These are phyloP conservation scores for Saccharomycopsis fodiens DNA, from an alignment of 805 yeast genomes.

Conservation along the genomic window DNA sequence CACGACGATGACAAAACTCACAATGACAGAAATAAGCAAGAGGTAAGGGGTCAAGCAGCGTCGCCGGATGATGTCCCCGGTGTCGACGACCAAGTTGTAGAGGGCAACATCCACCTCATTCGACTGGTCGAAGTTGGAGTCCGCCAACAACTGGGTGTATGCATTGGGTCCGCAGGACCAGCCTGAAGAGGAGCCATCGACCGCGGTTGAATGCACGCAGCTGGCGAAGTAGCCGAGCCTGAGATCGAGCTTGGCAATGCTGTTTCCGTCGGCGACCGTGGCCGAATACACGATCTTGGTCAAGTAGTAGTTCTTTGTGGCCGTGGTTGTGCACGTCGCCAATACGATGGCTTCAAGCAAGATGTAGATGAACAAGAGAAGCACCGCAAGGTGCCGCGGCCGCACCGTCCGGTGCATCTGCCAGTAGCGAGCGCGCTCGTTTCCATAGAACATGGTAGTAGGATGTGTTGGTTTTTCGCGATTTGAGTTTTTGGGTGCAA, in stretches of 20 bases:
- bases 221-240: constrained; percentile 18
- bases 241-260: constrained; percentile 8
- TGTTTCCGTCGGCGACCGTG: not conserved
- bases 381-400: constrained; percentile 18
- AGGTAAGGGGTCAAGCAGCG: constrained; percentile 20
- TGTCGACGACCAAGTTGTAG: constrained; percentile 14
- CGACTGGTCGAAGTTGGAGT: constrained; percentile 5
- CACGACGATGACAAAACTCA: constrained; percentile 10
- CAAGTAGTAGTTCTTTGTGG: constrained; percentile 8
- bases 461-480: too few relatives aligned
- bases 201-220: constrained; percentile 9
- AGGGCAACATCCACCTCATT: constrained; percentile 8
- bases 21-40: constrained; percentile 14
- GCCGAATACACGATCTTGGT: constrained; percentile 8
- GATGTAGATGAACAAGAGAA: constrained; percentile 18
- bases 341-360: constrained; percentile 19
- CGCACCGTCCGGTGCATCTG: not conserved
- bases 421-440: not conserved
- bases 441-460: constrained; percentile 1
- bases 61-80: constrained; percentile 15
- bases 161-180: constrained; percentile 19
- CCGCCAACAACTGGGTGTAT: constrained; percentile 5
- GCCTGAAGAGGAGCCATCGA: not conserved
- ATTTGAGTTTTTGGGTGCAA: too few relatives aligned
- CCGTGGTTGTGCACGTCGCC: constrained; percentile 16